phyloP scores from a whole-genome alignment of 2,329 filamentous ascomycete genomes.

The Colletotrichum sp. region DNA sequence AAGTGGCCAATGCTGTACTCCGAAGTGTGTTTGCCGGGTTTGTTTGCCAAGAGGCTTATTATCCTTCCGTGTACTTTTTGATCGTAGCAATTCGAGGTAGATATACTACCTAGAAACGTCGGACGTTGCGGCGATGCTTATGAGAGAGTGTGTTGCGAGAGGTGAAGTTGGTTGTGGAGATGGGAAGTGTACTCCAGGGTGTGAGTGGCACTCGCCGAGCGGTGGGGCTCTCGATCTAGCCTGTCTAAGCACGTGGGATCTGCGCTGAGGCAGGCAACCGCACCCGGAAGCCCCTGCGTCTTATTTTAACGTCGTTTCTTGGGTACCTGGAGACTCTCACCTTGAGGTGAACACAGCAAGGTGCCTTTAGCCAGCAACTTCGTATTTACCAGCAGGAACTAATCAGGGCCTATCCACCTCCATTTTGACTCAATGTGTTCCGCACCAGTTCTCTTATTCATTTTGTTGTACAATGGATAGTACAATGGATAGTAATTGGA shows the following conservation, averaged over 20 bases:
- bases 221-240: neutral
- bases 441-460: neutral
- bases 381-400: neutral
- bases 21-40: neutral
- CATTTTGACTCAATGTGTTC: neutral
- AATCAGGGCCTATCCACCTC: neutral
- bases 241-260: conserved; percentile 3
- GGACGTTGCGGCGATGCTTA: neutral
- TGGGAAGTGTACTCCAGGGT: neutral
- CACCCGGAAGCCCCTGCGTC: neutral
- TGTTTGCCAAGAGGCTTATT: neutral
- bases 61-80: neutral
- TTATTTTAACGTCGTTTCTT: neutral
- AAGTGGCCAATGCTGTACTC: neutral
- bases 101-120: neutral
- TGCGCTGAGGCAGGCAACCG: neutral
- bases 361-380: neutral
- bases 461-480: neutral
- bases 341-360: neutral
- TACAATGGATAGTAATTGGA: neutral
- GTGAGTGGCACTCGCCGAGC: neutral
- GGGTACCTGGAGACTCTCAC: neutral
- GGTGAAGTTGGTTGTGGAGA: neutral
- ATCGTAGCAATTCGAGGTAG: neutral
- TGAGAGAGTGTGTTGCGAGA: neutral